A percentile compares a stretch with the other conserved stretches of the same genome.
Evolutionary conservation across 768 basidiomycete genomes (phyloP).

Genomic region (Termitomyces titanicus): DNA sequence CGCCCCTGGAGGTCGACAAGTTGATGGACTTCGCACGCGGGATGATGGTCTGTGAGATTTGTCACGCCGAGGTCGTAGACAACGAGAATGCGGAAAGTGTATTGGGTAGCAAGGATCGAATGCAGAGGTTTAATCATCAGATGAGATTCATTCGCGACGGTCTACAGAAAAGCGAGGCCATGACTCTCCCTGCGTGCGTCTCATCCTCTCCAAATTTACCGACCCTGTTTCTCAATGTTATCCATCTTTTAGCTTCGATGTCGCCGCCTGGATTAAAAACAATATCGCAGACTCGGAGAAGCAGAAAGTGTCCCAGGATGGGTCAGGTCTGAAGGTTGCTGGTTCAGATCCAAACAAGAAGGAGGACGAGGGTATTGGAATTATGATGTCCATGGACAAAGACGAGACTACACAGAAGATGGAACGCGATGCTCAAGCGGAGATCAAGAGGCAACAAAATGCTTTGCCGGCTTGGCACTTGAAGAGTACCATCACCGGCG

Average conservation of each 20-base stretch:
- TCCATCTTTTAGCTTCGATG: slow-evolving; percentile 61
- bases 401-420: slow-evolving; percentile 70
- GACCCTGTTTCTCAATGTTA: not conserved
- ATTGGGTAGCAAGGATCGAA: slow-evolving; percentile 84
- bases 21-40: slow-evolving; percentile 70
- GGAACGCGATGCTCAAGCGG: slow-evolving; percentile 78
- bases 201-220: not conserved
- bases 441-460: slow-evolving; percentile 87
- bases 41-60: slow-evolving; percentile 83
- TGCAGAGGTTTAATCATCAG: slow-evolving; percentile 92
- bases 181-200: slow-evolving; percentile 79
- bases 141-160: slow-evolving; percentile 87
- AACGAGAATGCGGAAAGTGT: slow-evolving; percentile 90
- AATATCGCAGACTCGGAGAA: slow-evolving; percentile 64
- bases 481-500: slow-evolving; percentile 92
- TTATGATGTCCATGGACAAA: slow-evolving; percentile 89
- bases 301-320: slow-evolving; percentile 47
- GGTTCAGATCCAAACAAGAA: slow-evolving; percentile 59
- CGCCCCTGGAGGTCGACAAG: slow-evolving; percentile 80
- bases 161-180: slow-evolving; percentile 83
- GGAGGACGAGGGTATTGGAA: slow-evolving; percentile 74
- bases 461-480: slow-evolving; percentile 92
- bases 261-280: slow-evolving; percentile 75
- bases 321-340: slow-evolving; percentile 66
- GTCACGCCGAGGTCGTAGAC: slow-evolving; percentile 81